phyloP scores from a whole-genome alignment of 192 early-diverging fungal species.

The Coemansia sp. region DNA sequence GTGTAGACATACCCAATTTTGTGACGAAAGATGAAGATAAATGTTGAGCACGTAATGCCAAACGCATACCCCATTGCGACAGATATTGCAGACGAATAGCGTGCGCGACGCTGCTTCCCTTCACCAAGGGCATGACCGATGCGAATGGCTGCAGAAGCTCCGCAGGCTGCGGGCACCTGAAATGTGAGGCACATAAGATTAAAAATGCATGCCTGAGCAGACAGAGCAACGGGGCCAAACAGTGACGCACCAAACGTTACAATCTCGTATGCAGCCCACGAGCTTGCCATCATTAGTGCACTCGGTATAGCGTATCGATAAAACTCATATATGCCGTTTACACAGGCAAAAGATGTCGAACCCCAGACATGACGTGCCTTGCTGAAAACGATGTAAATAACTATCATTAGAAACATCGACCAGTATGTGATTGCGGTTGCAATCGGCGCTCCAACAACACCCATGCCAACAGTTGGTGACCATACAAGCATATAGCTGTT shows the following conservation, averaged over 20 bases:
- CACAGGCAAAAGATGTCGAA: constrained; percentile 66
- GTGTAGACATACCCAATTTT: constrained; percentile 64
- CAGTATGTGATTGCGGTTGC: constrained; percentile 64
- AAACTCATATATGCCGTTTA: constrained; percentile 63
- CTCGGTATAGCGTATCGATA: constrained; percentile 76
- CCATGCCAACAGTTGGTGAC: constrained; percentile 53
- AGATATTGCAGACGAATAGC: constrained; percentile 53
- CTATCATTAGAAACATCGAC: constrained; percentile 54
- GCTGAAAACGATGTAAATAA: constrained; percentile 54
- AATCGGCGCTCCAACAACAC: constrained; percentile 68
- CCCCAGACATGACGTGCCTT: constrained; percentile 68
- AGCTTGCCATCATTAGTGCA: constrained; percentile 77
- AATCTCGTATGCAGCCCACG: constrained; percentile 82
- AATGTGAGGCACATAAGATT: constrained; percentile 72
- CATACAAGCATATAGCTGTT: constrained; percentile 45
- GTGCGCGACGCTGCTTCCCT: constrained; percentile 56
- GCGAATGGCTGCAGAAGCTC: constrained; percentile 75
- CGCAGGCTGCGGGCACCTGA: constrained; percentile 67
- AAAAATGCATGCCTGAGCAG: constrained; percentile 79
- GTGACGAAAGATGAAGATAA: constrained; percentile 58
- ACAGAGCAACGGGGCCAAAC: constrained; percentile 71
- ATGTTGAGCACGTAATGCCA: constrained; percentile 56
- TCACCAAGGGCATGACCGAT: constrained; percentile 74
- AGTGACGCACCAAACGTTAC: constrained; percentile 72
- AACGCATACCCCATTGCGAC: constrained; percentile 59